These are phyloP conservation scores for Dothistroma pini DNA, from an alignment of 2,329 filamentous ascomycete genomes.

Conservation along the genomic window DNA sequence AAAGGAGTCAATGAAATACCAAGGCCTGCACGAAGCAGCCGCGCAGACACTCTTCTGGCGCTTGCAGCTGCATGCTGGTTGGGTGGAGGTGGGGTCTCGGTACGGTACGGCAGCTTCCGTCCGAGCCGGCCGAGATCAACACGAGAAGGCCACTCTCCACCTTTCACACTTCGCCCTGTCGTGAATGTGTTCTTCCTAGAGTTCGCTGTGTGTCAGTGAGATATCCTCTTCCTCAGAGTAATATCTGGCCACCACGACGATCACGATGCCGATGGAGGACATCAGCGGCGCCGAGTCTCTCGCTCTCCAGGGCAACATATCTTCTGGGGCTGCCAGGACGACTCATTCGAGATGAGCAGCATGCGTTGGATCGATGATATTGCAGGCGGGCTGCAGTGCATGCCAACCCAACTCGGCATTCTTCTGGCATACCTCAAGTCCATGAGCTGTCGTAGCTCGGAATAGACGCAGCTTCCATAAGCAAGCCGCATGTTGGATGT, in stretches of 20 bases:
- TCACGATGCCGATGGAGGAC: too few species aligned
- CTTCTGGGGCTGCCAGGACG: not conserved
- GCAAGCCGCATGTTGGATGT: not conserved
- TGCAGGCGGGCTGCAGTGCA: not conserved
- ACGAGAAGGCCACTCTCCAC: not conserved
- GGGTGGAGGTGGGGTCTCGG: not conserved
- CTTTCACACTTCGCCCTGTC: not conserved
- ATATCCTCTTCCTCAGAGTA: not conserved
- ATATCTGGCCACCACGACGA: not conserved
- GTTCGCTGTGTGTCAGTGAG: not conserved
- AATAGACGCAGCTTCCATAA: not conserved
- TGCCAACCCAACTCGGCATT: not conserved
- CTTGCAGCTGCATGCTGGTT: not conserved
- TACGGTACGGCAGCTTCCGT: not conserved
- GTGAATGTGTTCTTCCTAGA: not conserved
- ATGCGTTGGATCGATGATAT: not conserved
- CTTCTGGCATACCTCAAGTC: not conserved
- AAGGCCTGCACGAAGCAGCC: not conserved
- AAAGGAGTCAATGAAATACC: not conserved
- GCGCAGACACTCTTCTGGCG: not conserved
- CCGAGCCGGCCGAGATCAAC: not conserved
- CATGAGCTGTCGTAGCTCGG: not conserved
- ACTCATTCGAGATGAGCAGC: not conserved
- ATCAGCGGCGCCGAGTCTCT: too few species aligned
- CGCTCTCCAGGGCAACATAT: too few species aligned